A percentile compares a stretch with the other conserved stretches of the same genome.
Evolutionary conservation across 1,284 basidiomycete genomes (phyloP).

Genomic region (Paramarasmius palmivorus): DNA sequence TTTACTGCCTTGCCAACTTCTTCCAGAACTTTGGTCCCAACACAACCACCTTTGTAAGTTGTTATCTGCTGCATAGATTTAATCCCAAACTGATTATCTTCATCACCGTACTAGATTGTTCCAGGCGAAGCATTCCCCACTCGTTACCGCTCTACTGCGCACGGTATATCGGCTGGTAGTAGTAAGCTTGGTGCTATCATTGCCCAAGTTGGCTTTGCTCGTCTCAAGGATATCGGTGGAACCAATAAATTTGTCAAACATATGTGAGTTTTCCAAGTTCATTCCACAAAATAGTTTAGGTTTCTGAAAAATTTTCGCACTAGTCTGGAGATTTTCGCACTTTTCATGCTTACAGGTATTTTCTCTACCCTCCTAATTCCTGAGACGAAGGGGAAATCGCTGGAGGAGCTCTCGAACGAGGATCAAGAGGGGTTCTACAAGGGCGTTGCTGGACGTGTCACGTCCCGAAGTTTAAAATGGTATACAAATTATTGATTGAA

Average conservation of each 20-base stretch:
- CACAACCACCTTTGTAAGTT: slow-evolving; percentile 13
- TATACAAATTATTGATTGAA: too few species aligned
- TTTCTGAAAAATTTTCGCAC: not conserved
- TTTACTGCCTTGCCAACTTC: slow-evolving; percentile 77
- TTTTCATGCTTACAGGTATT: slow-evolving; percentile 83
- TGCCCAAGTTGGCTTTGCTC: slow-evolving; percentile 78
- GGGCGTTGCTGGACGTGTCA: not conserved
- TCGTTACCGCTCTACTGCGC: slow-evolving; percentile 80
- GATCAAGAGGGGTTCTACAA: slow-evolving; percentile 62
- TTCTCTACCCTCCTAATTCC: slow-evolving; percentile 75
- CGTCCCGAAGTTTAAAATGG: too few species aligned
- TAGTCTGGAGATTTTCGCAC: slow-evolving; percentile 68
- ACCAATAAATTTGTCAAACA: slow-evolving; percentile 60
- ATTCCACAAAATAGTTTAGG: slow-evolving; percentile 11
- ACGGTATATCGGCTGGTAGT: slow-evolving; percentile 85
- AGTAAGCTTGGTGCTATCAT: slow-evolving; percentile 86
- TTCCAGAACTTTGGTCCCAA: slow-evolving; percentile 70
- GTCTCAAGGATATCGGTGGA: slow-evolving; percentile 69
- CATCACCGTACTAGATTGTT: slow-evolving; percentile 54
- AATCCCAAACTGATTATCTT: slow-evolving; percentile 42
- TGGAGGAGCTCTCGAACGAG: slow-evolving; percentile 76
- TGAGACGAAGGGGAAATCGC: slow-evolving; percentile 69
- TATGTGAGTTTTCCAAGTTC: slow-evolving; percentile 51
- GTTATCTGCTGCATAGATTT: too few species aligned
- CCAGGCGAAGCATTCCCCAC: slow-evolving; percentile 89